A percentile compares a stretch with the other conserved stretches of the same genome.
Evolutionary conservation across 148 eudicot species (phyloP).

Genomic region (Vaccinium darrowii): DNA sequence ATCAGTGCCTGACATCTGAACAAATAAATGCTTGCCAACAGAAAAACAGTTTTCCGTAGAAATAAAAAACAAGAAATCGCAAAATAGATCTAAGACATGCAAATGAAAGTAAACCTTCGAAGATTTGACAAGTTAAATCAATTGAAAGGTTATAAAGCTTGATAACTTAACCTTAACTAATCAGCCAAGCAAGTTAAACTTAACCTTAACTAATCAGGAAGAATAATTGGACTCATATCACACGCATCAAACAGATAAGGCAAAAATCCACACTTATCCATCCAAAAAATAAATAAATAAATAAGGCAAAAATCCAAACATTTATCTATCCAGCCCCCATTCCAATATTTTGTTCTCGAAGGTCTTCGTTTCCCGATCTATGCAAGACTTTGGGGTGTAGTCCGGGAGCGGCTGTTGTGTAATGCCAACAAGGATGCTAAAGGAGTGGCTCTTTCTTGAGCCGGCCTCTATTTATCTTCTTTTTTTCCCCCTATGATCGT

Average conservation of each 20-base stretch:
- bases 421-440: no score
- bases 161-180: conserved; percentile 3
- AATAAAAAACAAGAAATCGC: neutral
- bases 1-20: neutral
- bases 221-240: neutral
- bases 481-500: no score
- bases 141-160: neutral
- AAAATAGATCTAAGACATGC: neutral
- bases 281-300: neutral
- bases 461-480: no score
- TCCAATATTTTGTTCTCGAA: no score
- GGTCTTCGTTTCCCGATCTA: no score
- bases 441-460: no score
- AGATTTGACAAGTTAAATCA: neutral
- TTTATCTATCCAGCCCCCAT: no score
- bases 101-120: neutral
- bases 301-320: neutral
- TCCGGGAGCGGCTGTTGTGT: no score
- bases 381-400: no score
- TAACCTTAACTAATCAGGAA: no score
- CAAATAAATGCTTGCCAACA: neutral
- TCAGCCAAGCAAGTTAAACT: neutral
- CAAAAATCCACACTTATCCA: no score
- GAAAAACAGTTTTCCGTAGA: neutral
- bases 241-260: neutral